A percentile compares a stretch with the other conserved stretches of the same genome.
phyloP scores from a whole-genome alignment of 129 eudicot species.

The Flaveria sonorensis region DNA sequence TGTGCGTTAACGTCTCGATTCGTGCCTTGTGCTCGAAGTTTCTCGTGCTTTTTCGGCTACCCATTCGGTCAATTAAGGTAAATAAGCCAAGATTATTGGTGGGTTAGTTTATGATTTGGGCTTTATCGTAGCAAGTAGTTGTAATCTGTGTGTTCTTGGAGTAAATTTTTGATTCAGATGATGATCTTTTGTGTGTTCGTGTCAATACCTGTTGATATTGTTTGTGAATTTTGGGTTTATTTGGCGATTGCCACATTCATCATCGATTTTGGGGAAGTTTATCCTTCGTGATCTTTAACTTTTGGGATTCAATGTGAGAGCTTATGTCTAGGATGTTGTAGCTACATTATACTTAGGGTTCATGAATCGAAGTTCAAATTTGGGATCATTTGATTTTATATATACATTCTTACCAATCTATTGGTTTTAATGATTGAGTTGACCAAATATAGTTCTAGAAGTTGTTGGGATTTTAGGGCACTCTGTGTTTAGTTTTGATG shows the following conservation, averaged over 20 bases:
- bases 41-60: constrained; percentile 2
- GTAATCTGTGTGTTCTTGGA: background rate
- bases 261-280: background rate
- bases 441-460: constrained; percentile 22
- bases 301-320: constrained; percentile 8
- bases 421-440: constrained; percentile 18
- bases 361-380: constrained; percentile 11
- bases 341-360: constrained; percentile 39
- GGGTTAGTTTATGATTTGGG: background rate
- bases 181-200: constrained; percentile 6
- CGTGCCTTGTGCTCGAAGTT: constrained; percentile 21
- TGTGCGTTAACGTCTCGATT: constrained; percentile 4
- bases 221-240: background rate
- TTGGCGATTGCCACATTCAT: background rate
- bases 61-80: constrained; percentile 23
- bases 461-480: background rate
- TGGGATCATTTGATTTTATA: background rate
- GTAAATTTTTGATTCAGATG: constrained; percentile 12
- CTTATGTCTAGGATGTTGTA: constrained; percentile 12
- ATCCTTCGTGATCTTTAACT: background rate
- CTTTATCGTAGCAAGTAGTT: background rate
- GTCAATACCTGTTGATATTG: background rate
- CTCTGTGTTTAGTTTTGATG: constrained; percentile 9
- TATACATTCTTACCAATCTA: background rate
- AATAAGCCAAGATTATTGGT: background rate